A percentile compares a stretch with the other conserved stretches of the same genome.
These are phyloP conservation scores for Remersonia thermophila DNA, from an alignment of 2,329 filamentous ascomycete species.

Conservation along the genomic window DNA sequence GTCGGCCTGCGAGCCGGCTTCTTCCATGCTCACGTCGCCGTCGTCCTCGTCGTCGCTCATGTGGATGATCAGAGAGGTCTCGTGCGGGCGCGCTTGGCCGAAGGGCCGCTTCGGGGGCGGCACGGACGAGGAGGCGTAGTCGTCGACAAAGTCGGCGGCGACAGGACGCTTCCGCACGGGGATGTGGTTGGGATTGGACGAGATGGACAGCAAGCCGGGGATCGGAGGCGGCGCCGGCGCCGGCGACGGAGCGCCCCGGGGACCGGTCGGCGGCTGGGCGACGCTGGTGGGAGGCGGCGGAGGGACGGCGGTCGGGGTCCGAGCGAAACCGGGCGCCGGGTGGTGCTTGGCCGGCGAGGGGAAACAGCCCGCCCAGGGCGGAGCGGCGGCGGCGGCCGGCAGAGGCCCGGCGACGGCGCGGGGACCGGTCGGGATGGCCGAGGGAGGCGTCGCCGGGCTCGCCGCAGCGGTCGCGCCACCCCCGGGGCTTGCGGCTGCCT, in stretches of 20 bases:
- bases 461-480: no score
- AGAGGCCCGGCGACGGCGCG: no score
- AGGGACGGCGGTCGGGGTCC: neutral
- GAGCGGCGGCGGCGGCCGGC: no score
- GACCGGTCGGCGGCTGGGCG: no score
- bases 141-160: conserved; percentile 59
- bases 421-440: conserved; percentile 4
- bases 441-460: no score
- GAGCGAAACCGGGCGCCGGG: neutral
- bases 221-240: conserved; percentile 2
- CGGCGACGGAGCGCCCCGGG: no score
- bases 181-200: conserved; percentile 13
- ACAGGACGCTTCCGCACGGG: conserved; percentile 35
- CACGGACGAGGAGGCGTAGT: conserved; percentile 26
- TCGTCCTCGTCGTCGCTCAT: conserved; percentile 61
- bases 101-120: conserved; percentile 47
- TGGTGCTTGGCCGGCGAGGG: no score
- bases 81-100: conserved; percentile 42
- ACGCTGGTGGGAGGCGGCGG: neutral
- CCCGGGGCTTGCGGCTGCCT: no score
- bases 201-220: conserved; percentile 10
- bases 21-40: conserved; percentile 58
- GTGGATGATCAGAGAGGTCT: conserved; percentile 64
- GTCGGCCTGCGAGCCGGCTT: conserved; percentile 42
- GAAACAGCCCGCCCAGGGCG: no score